Percentiles rank a stretch among this genome's conserved stretches.
These are phyloP conservation scores for Suillus subaureus DNA, from an alignment of 768 basidiomycete genomes.

Conservation along the genomic window DNA sequence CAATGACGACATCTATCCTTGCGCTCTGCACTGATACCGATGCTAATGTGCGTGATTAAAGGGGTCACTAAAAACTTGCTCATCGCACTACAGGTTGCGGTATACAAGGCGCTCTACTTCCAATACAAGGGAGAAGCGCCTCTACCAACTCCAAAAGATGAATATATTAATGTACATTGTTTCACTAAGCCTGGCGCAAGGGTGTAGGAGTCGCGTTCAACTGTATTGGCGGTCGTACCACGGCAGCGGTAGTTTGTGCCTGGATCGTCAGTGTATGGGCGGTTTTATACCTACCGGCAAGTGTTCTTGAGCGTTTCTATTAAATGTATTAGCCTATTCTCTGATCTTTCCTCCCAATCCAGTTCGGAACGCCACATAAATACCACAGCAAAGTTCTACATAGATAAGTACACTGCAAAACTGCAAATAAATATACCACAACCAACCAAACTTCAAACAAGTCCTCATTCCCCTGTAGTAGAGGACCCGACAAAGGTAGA, in stretches of 20 bases:
- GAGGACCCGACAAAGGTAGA: background rate
- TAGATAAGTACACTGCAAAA: too few relatives aligned
- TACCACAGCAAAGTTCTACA: too few relatives aligned
- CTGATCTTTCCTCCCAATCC: too few relatives aligned
- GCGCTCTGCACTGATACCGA: background rate
- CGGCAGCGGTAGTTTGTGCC: too few relatives aligned
- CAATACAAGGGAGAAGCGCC: conserved; percentile 1
- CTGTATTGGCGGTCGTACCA: background rate
- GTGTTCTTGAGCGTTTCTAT: background rate
- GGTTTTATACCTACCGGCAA: background rate
- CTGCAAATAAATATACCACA: too few relatives aligned
- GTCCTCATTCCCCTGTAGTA: background rate
- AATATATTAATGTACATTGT: background rate
- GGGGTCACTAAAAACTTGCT: background rate
- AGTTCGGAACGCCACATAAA: too few relatives aligned
- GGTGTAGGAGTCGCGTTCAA: background rate
- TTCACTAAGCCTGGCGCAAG: background rate
- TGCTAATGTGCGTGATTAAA: background rate
- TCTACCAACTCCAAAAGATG: background rate
- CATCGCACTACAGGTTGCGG: background rate
- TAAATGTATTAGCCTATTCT: too few relatives aligned
- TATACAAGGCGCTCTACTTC: conserved; percentile 1
- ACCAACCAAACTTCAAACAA: background rate
- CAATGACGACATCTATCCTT: background rate
- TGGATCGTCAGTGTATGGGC: too few relatives aligned